Base-by-base conservation (phyloP, 164 flowering plant species). In the Sedum album region DNA sequence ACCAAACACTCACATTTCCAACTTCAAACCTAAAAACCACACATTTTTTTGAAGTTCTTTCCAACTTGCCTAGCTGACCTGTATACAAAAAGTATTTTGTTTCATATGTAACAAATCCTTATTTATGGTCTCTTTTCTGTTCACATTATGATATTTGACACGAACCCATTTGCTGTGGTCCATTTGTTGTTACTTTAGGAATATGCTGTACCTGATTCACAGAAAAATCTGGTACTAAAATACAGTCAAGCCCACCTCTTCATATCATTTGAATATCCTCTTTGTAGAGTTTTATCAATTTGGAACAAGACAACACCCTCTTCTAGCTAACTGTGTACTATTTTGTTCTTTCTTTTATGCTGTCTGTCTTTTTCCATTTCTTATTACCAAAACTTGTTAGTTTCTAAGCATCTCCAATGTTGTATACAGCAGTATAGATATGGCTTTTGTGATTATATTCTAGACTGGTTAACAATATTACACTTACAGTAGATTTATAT, bases 151-250 rank as follows among this genome's bases (percentile, higher is more conserved):
- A 25, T 21, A 55, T 51, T 11, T 21, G 15, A 2, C 31, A 55
- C 57, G n/a, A 49, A 49, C 57, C 57, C 57, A n/a, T 4, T 49
- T 4, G 61, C 2, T 51, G 62, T 57, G 62, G 62, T 57, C 62
- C 62, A 57, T 57, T 57, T 57, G 6, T 10, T 55, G 55, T 20
- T 9, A 49, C 23, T 53, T 23, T 53, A 18, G 30, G 60, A 5
- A 53, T 53, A 53, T 53, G 60, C 60, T 53, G 60, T 23, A 0
- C 30, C 17, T 23, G 60, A 53, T 57, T 33, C 62, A 4, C 18
- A 44, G 17, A 23, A 26, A 30, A 57, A 14, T 26, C 15, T 28
- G 33, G 62, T 11, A 28, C 62, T 57, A 28, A 57, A 57, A 57
- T 21, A 55, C 14, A 55, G 61, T 26, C 18, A 55, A 26, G 26